Percentiles rank a stretch among this genome's conserved stretches.
phyloP scores from a whole-genome alignment of 75 land plant species.

The Picea sitchensis region DNA sequence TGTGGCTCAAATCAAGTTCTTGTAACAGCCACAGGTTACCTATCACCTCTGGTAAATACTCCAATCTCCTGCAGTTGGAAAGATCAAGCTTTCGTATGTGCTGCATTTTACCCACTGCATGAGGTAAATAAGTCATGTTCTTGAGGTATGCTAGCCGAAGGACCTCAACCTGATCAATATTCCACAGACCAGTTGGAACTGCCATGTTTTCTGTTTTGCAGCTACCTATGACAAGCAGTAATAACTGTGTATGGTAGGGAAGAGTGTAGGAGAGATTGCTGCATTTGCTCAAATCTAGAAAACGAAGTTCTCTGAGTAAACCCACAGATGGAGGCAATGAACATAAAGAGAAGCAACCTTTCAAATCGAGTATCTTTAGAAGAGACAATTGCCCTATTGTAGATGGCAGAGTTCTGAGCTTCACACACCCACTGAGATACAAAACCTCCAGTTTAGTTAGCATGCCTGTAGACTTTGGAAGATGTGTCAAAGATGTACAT shows the following conservation, averaged over 20 bases:
- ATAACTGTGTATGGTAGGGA: constrained; percentile 8
- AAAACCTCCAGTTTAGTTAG: constrained; percentile 18
- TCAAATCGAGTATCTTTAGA: constrained; percentile 20
- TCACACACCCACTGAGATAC: constrained; percentile 20
- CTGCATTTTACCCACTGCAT: constrained; percentile 12
- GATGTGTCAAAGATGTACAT: constrained; percentile 12
- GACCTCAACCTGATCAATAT: constrained; percentile 17
- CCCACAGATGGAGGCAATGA: constrained; percentile 11
- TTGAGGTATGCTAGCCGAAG: constrained; percentile 15
- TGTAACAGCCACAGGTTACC: constrained; percentile 14
- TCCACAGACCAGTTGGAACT: constrained; percentile 13
- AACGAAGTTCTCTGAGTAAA: constrained; percentile 11
- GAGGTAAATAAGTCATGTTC: constrained; percentile 19
- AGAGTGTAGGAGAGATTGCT: constrained; percentile 16
- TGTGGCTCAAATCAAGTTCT: constrained; percentile 19
- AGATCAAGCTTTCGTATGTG: constrained; percentile 13
- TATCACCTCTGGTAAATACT: constrained; percentile 14
- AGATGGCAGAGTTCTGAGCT: constrained; percentile 18
- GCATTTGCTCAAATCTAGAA: constrained; percentile 14
- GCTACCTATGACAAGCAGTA: constrained; percentile 1
- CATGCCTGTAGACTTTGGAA: constrained; percentile 23
- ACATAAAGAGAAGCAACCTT: constrained; percentile 12
- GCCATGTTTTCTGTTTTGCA: constrained; percentile 10
- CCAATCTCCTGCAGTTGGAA: constrained; percentile 19
- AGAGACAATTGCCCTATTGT: constrained; percentile 14